Percentiles rank a stretch among this genome's conserved stretches.
Evolutionary conservation across 2,329 filamentous ascomycete genomes (phyloP).

Genomic region (Byssochlamys sp.): DNA sequence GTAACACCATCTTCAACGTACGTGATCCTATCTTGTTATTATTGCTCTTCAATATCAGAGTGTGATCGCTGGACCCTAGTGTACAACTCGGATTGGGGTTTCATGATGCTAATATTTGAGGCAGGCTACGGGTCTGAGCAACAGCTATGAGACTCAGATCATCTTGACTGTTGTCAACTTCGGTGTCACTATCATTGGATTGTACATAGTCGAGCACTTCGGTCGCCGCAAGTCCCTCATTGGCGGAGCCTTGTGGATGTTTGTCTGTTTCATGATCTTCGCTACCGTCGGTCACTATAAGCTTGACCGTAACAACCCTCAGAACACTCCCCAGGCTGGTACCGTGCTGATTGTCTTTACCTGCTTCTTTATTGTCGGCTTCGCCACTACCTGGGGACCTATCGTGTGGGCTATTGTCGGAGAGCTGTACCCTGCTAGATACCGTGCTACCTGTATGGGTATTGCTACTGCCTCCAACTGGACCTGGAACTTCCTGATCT

Average conservation of each 20-base stretch:
- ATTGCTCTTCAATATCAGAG: background rate
- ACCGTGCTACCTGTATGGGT: constrained; percentile 66
- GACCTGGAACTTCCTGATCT: constrained; percentile 65
- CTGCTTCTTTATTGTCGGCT: constrained; percentile 65
- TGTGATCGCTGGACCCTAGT: no score
- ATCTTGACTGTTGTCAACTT: constrained; percentile 63
- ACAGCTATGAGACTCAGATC: constrained; percentile 58
- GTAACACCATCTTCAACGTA: constrained; percentile 49
- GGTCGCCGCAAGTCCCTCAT: constrained; percentile 61
- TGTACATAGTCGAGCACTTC: constrained; percentile 61
- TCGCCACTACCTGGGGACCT: constrained; percentile 63
- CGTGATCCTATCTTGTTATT: background rate
- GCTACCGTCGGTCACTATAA: constrained; percentile 48
- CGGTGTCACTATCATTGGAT: constrained; percentile 54
- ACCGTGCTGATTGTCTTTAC: constrained; percentile 63
- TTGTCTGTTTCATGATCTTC: constrained; percentile 51
- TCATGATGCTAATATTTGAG: background rate
- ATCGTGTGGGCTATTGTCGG: constrained; percentile 39
- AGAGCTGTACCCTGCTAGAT: constrained; percentile 38
- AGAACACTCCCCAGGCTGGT: constrained; percentile 42
- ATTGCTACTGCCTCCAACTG: constrained; percentile 70
- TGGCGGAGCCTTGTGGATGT: constrained; percentile 59
- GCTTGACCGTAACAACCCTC: constrained; percentile 31
- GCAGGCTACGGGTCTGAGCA: constrained; percentile 50
- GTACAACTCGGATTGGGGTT: no score